A percentile compares a stretch with the other conserved stretches of the same genome.
Evolutionary conservation across 192 early-diverging fungal species (phyloP).

Genomic region (Backusella morwellensis): DNA sequence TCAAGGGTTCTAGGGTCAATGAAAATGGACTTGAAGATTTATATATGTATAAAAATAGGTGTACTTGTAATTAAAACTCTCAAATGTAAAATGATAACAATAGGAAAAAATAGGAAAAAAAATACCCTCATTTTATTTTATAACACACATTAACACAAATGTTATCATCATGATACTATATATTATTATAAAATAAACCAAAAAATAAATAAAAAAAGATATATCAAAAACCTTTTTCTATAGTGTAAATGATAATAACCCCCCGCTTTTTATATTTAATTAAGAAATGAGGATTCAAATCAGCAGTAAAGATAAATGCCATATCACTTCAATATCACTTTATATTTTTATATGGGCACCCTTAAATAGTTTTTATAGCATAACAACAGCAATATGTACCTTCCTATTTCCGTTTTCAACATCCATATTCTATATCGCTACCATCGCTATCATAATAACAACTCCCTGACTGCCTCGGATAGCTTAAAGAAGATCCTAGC

Average conservation of each 20-base stretch:
- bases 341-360: too few species aligned
- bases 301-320: too few species aligned
- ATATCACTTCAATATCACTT: too few species aligned
- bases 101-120: too few species aligned
- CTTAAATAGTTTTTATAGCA: too few species aligned
- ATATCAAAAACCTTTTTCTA: background rate
- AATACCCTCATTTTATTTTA: background rate
- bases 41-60: background rate
- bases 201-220: background rate
- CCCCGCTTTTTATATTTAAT: background rate
- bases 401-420: background rate
- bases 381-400: too few species aligned
- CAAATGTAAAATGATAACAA: too few species aligned
- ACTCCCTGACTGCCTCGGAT: background rate
- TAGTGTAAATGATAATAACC: background rate
- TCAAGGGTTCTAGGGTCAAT: background rate
- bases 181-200: background rate
- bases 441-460: background rate
- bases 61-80: too few species aligned
- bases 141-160: background rate
- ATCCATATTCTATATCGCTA: background rate
- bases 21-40: background rate
- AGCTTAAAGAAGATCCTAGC: background rate
- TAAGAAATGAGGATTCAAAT: too few species aligned
- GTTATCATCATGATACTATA: background rate